Percentiles rank a stretch among this genome's conserved stretches.
phyloP scores from a whole-genome alignment of 129 eudicot genomes.

The Deinandra increscens region DNA sequence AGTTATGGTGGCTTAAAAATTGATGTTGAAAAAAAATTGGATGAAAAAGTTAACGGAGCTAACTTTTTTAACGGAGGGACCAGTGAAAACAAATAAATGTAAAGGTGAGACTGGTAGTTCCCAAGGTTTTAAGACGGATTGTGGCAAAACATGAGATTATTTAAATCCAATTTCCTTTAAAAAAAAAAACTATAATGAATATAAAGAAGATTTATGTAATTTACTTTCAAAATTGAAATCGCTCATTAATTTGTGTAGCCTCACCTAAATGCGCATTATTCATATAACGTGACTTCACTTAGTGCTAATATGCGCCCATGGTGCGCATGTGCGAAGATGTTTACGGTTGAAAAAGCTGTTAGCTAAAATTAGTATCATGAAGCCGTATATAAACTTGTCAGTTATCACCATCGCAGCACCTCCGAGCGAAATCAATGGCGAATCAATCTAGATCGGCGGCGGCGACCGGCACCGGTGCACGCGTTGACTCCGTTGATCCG shows the following conservation, averaged over 20 bases:
- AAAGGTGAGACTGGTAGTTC: no score
- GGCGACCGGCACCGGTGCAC: background rate
- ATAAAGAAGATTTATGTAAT: no score
- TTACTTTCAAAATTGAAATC: no score
- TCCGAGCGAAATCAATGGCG: conserved; percentile 22
- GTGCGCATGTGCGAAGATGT: conserved; percentile 22
- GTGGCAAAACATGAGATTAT: no score
- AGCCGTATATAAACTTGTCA: background rate
- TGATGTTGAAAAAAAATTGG: no score
- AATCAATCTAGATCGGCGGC: conserved; percentile 16
- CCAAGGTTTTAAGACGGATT: no score
- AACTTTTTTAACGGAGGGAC: no score
- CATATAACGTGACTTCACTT: background rate
- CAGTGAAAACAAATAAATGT: no score
- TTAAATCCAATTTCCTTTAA: no score
- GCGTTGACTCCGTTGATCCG: background rate
- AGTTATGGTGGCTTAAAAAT: no score
- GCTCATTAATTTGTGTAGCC: conserved; percentile 3
- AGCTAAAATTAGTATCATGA: background rate
- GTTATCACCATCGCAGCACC: background rate
- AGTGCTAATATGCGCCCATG: conserved; percentile 25
- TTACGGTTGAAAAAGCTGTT: conserved; percentile 24
- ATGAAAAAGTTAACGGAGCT: no score
- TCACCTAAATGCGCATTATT: conserved; percentile 6
- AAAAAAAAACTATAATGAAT: no score